Base-by-base conservation (phyloP, 352 stramenopile genomes). In the Lagenidium giganteum region DNA sequence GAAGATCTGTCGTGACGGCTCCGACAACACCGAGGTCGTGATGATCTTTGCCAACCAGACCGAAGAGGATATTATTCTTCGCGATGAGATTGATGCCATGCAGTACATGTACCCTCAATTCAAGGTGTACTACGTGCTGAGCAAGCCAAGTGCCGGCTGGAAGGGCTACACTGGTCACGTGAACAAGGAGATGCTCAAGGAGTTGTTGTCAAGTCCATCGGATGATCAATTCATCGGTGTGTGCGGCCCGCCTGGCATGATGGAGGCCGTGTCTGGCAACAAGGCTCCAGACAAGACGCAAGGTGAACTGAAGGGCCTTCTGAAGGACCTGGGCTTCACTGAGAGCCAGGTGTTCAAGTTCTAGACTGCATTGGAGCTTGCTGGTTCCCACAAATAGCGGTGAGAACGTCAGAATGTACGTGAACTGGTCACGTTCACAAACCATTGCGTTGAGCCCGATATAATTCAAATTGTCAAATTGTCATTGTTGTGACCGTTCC, bases 11-110 rank as follows among this genome's bases (percentile, higher is more conserved):
- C 61, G 70, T 35, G 83, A 91, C 61, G 70, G 73, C 12, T 57
- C 83, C 33, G 80, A 93, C 57, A 65, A 78, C 39, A 94, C 82
- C 20, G 53, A 87, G 54, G 57, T 92, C 9, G 68, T 69, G 41
- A 52, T 94, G 12, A 45, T 94, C 29, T 91, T 84, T 54, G 73
- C 60, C 51, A 94, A 94, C 56, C 51, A 70, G 28, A 84, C 67
- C 13, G 63, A 86, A 39, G 45, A 75, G 17, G 83, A 94, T 57
- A 94, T 94, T 47, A 76, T 93, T 38, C 59, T 91, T 29, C 74
- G 76, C 24, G 67, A 87, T 21, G 74, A 87, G 47, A 53, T 94
- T 28, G 77, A 78, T 32, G 67, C 67, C 13, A 43, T 78, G 46
- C 60, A 70, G 40, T 70, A 72, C 64, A 66, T 83, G 64, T 83